Conservation (phyloP, 2,329 filamentous ascomycete species). For the Pezizomycotina sp. region DNA sequence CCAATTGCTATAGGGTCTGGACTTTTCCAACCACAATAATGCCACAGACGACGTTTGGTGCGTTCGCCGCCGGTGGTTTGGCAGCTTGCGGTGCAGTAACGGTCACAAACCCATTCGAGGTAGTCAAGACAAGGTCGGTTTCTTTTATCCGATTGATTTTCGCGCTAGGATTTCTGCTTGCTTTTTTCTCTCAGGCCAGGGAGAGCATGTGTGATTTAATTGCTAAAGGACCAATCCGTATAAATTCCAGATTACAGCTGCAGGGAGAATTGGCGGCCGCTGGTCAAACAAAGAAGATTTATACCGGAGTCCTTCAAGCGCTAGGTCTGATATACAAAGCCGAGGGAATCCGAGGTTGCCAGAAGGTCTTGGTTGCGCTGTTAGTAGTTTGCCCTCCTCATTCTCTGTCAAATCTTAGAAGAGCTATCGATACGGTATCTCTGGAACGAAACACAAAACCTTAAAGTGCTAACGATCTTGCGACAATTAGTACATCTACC, state of each 20-base stretch:
- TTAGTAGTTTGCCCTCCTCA: slow-evolving; percentile 27
- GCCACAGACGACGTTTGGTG: slow-evolving; percentile 33
- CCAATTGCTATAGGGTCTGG: too few relatives aligned
- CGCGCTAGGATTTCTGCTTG: too few relatives aligned
- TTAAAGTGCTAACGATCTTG: slow-evolving; percentile 3
- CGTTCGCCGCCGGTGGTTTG: slow-evolving; percentile 89
- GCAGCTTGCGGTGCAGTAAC: slow-evolving; percentile 95
- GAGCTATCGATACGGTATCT: slow-evolving; percentile 4
- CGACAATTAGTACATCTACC: slow-evolving; percentile 60
- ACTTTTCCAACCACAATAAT: slow-evolving; percentile 27
- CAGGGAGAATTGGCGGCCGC: slow-evolving; percentile 89
- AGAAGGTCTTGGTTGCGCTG: slow-evolving; percentile 71
- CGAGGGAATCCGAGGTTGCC: slow-evolving; percentile 70
- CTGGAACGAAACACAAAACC: slow-evolving; percentile 15
- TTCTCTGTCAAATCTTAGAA: slow-evolving; percentile 5
- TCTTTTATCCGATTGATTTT: slow-evolving; percentile 2
- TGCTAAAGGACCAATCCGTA: too few relatives aligned
- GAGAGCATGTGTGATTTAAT: too few relatives aligned
- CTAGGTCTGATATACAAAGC: slow-evolving; percentile 78
- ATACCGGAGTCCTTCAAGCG: slow-evolving; percentile 80
- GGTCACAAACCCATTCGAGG: slow-evolving; percentile 95
- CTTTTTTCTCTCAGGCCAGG: too few relatives aligned
- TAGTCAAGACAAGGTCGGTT: slow-evolving; percentile 83
- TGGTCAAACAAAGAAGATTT: slow-evolving; percentile 68
- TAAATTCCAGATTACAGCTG: slow-evolving; percentile 87